Conservation (phyloP, 441 rosid genomes). For the Arabidopsis hybrid region DNA sequence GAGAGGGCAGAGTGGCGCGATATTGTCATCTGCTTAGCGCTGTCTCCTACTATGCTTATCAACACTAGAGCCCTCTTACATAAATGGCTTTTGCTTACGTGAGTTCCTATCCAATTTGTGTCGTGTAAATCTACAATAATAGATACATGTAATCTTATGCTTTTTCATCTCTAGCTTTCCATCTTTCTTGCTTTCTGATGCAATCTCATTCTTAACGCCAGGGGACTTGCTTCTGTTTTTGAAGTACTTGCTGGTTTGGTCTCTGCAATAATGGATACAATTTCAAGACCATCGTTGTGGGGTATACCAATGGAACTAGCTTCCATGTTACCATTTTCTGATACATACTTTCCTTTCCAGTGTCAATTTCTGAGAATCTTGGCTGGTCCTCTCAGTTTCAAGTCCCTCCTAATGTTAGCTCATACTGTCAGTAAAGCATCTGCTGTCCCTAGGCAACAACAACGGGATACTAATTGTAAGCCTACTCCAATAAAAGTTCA, state of each 20-base stretch:
- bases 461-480: conserved; percentile 38
- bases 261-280: conserved; percentile 54
- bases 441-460: conserved; percentile 36
- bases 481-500: conserved; percentile 39
- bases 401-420: conserved; percentile 52
- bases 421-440: conserved; percentile 45
- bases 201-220: conserved; percentile 41
- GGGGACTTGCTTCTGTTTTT: conserved; percentile 70
- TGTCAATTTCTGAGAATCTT: conserved; percentile 52
- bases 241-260: conserved; percentile 66
- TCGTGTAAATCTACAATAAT: not conserved
- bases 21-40: conserved; percentile 28
- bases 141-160: not conserved
- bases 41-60: conserved; percentile 43
- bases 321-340: conserved; percentile 65
- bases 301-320: conserved; percentile 66
- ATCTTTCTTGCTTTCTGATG: conserved; percentile 23
- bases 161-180: conserved; percentile 4
- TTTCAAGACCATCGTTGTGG: conserved; percentile 78
- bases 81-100: conserved; percentile 77
- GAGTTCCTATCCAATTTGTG: conserved; percentile 44
- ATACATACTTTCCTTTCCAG: conserved; percentile 70
- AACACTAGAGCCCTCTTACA: conserved; percentile 63
- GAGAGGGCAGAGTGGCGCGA: conserved; percentile 64
- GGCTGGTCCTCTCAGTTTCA: conserved; percentile 58